Conservation (phyloP, 768 basidiomycete species). For the Boletus pseudopeckii region DNA sequence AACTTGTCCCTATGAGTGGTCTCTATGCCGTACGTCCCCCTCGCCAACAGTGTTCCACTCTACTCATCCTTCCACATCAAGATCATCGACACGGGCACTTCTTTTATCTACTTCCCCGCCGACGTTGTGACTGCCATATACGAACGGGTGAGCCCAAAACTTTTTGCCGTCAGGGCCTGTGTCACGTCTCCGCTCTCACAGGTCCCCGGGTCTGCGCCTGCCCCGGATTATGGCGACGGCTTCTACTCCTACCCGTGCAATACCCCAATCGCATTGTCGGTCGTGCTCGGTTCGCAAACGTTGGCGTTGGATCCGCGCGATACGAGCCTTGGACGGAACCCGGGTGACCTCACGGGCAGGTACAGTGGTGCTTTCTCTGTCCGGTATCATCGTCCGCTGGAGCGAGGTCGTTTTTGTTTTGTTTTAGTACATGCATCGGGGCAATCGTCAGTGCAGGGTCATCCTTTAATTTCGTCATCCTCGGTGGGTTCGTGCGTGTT, state of each 20-base stretch:
- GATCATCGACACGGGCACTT: slow-evolving; percentile 70
- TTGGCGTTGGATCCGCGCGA: slow-evolving; percentile 46
- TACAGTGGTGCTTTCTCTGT: background rate
- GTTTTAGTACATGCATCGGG: slow-evolving; percentile 49
- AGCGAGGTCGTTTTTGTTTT: background rate
- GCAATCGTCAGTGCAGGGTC: slow-evolving; percentile 44
- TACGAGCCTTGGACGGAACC: slow-evolving; percentile 51
- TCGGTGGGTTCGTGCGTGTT: slow-evolving; percentile 17
- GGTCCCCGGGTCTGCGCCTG: slow-evolving; percentile 48
- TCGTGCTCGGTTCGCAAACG: slow-evolving; percentile 42
- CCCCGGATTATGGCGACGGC: slow-evolving; percentile 42
- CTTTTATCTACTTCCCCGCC: slow-evolving; percentile 57
- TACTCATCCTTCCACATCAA: slow-evolving; percentile 15
- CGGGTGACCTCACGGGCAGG: slow-evolving; percentile 30
- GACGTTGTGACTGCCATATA: slow-evolving; percentile 46
- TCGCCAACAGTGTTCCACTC: slow-evolving; percentile 1
- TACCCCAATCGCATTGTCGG: slow-evolving; percentile 31
- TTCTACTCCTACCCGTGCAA: slow-evolving; percentile 58
- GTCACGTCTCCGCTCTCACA: slow-evolving; percentile 18
- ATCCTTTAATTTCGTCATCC: slow-evolving; percentile 6
- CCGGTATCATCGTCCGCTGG: background rate
- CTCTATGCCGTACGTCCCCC: slow-evolving; percentile 16
- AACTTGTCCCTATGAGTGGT: slow-evolving; percentile 2
- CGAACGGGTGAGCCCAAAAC: slow-evolving; percentile 29
- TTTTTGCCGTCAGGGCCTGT: background rate